Base-by-base conservation (phyloP, 768 basidiomycete genomes). In the Russula griseocarnosa region DNA sequence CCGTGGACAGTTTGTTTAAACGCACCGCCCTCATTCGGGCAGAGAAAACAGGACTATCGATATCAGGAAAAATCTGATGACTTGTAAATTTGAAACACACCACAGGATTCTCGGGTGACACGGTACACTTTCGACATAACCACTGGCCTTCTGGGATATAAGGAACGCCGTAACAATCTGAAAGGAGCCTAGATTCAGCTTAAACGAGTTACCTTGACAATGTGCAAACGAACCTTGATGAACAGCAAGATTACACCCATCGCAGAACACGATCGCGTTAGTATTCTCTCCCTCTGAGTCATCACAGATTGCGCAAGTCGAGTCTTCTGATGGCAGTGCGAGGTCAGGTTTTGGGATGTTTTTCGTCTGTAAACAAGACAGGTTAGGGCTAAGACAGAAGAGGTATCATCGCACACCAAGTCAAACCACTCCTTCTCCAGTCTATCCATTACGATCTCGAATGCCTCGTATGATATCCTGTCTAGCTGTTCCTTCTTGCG, bases 141-240 rank as follows among this genome's bases (percentile, higher is more conserved):
- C 97, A 99, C 74, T 99, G 97, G 1, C 97, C 97, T 77, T 99
- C 97, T 0, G 97, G 97, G 63, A 99, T 98, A 72, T 99, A 99
- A 13, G 97, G 97, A 2, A 99, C 94, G 22, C 97, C 97, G 71
- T 99, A 99, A 71, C 97, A 99, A 73, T 99, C 97, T 97, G 67
- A 3, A 34, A 8, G 36, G 52, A 24, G 30, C 8, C 7, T 13
- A 0, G n/a, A 50, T 63, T 36, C 30, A 60, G 28, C 6, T 18
- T 20, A 20, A 46, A 61, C 46, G 34, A 28, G 22, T n/a, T 46
- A 11, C 16, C 42, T 46, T 46, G n/a, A 24, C 5, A 11, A 30
- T 13, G 54, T 20, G 20, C 34, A 16, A 4, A 69, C 82, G 58
- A 64, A 91, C 95, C 95, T 83, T 99, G 97, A 78, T 99, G 97